phyloP scores from a whole-genome alignment of 176 grass and related monocot species.

The Oryza officinalis region DNA sequence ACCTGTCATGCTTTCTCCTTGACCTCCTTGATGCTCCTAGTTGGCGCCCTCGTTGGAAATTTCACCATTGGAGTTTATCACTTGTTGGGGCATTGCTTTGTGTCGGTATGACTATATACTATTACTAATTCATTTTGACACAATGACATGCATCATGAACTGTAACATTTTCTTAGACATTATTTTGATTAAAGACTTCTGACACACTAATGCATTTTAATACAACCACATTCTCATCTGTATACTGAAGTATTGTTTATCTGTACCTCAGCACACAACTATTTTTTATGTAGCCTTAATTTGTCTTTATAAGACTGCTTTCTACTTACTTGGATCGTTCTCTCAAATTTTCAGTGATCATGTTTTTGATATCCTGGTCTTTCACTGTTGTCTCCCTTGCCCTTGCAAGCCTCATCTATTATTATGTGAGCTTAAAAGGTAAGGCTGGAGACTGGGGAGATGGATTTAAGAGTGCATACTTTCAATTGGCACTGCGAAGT shows the following conservation, averaged over 20 bases:
- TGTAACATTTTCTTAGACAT: background rate
- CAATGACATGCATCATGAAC: background rate
- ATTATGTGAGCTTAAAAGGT: slow-evolving; percentile 97
- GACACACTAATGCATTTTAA: slow-evolving; percentile 22
- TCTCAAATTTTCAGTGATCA: slow-evolving; percentile 77
- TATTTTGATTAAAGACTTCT: slow-evolving; percentile 23
- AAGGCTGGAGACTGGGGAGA: slow-evolving; percentile 99
- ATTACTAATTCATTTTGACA: slow-evolving; percentile 16
- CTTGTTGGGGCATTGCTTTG: slow-evolving; percentile 90
- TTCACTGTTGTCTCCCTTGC: slow-evolving; percentile 94
- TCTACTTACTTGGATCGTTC: slow-evolving; percentile 24
- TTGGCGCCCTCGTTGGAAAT: slow-evolving; percentile 98
- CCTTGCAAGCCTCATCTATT: slow-evolving; percentile 98
- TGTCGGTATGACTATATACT: slow-evolving; percentile 66
- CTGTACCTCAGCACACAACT: background rate
- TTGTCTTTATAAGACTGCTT: slow-evolving; percentile 14
- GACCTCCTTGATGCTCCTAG: slow-evolving; percentile 99
- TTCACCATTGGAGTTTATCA: slow-evolving; percentile 99
- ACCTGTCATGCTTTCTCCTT: slow-evolving; percentile 92
- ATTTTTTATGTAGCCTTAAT: background rate
- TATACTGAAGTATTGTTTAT: slow-evolving; percentile 8
- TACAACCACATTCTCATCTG: slow-evolving; percentile 13
- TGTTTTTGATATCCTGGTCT: slow-evolving; percentile 96
- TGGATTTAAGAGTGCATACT: slow-evolving; percentile 99
- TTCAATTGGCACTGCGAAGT: slow-evolving; percentile 88